Percentiles rank a stretch among this genome's conserved stretches.
Conservation (phyloP, 2,329 filamentous ascomycete genomes). For the Fusarium sp. region DNA sequence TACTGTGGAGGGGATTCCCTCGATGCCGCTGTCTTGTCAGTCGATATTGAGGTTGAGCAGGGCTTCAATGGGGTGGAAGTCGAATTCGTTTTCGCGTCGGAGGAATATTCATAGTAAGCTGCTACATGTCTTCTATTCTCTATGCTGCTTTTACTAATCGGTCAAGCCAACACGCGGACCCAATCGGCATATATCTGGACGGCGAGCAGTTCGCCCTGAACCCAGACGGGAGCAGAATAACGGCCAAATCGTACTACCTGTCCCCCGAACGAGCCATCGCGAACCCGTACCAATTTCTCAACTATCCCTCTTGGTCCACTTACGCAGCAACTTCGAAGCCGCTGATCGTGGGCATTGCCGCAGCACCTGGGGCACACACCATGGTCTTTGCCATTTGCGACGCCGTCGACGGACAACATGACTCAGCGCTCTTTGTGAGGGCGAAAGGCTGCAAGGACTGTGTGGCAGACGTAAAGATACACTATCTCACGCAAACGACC, state of each 20-base stretch:
- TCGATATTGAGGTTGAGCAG: neutral
- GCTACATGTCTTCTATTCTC: neutral
- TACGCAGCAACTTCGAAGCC: neutral
- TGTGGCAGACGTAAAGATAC: neutral
- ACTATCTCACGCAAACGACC: slow-evolving; percentile 1
- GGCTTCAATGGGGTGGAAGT: neutral
- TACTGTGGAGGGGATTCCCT: neutral
- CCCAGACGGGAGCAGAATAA: neutral
- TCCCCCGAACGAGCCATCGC: neutral
- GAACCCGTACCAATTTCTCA: neutral
- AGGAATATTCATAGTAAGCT: neutral
- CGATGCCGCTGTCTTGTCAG: neutral
- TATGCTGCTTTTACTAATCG: neutral
- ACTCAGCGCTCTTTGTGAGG: neutral
- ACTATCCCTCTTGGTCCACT: neutral
- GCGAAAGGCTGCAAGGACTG: neutral
- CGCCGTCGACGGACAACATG: neutral
- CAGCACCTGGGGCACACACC: neutral
- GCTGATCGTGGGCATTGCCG: neutral
- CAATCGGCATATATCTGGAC: neutral
- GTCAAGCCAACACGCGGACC: neutral
- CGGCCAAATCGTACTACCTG: neutral
- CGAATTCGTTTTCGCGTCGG: neutral
- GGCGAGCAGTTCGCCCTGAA: neutral
- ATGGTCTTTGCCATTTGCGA: slow-evolving; percentile 13